Evolutionary conservation across 2,329 filamentous ascomycete genomes (phyloP).

Genomic region (Cordyceps tenuipes): DNA sequence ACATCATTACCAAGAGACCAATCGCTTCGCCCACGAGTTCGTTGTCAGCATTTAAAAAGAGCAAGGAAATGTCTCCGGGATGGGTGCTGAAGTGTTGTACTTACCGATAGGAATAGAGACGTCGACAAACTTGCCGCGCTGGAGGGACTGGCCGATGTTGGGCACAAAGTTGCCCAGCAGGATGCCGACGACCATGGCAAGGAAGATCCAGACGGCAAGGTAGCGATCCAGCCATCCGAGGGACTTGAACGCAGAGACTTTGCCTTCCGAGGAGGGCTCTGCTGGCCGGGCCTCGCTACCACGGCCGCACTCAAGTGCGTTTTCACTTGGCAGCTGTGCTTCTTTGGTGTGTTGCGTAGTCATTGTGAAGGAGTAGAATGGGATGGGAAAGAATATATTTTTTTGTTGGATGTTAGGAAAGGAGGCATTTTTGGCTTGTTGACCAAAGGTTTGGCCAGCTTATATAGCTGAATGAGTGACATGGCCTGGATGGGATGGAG

Average conservation of each 20-base stretch:
- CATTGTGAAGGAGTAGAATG: neutral
- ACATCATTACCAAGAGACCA: constrained; percentile 76
- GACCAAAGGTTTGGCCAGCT: neutral
- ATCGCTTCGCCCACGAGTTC: constrained; percentile 39
- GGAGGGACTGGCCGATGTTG: constrained; percentile 46
- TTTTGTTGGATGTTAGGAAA: too few species aligned
- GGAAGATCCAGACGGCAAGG: constrained; percentile 59
- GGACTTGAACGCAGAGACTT: constrained; percentile 34
- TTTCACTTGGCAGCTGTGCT: neutral
- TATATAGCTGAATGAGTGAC: neutral
- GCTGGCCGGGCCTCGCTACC: neutral
- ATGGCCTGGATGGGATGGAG: neutral
- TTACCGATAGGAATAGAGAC: constrained; percentile 50
- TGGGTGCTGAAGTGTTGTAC: constrained; percentile 13
- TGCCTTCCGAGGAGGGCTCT: constrained; percentile 3
- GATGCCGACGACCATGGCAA: constrained; percentile 64
- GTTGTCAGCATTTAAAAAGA: neutral
- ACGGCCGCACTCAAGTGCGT: neutral
- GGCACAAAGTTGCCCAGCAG: constrained; percentile 61
- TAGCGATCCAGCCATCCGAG: constrained; percentile 48
- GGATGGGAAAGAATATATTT: neutral
- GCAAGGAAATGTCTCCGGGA: too few species aligned
- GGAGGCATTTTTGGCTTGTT: too few species aligned
- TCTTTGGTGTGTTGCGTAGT: neutral
- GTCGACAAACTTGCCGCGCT: constrained; percentile 58